phyloP scores from a whole-genome alignment of 2,329 filamentous ascomycete genomes.

The Cercospora canescens region DNA sequence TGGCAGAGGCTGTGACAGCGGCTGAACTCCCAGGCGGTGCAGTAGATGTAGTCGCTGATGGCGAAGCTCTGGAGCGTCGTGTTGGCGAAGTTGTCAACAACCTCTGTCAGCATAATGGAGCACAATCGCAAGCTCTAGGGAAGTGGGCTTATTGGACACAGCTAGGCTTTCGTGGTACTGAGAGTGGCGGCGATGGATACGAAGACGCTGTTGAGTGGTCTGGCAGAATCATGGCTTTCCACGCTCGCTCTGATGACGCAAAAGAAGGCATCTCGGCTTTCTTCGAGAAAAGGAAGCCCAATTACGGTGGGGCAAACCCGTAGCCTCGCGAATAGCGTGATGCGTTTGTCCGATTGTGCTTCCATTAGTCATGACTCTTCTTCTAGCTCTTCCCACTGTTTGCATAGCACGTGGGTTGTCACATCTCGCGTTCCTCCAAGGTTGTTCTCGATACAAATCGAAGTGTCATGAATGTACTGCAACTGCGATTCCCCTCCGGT shows the following conservation, averaged over 20 bases:
- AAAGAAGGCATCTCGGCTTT: constrained; percentile 20
- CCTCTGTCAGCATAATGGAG: constrained; percentile 10
- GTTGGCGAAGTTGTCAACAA: constrained; percentile 12
- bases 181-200: constrained; percentile 19
- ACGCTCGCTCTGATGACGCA: constrained; percentile 18
- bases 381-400: too few species aligned
- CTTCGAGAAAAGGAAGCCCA: constrained; percentile 17
- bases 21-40: constrained; percentile 20
- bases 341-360: background rate
- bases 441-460: too few species aligned
- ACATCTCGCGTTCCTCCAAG: too few species aligned
- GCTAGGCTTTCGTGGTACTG: constrained; percentile 10
- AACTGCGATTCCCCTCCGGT: too few species aligned
- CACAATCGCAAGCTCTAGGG: constrained; percentile 21
- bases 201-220: constrained; percentile 21
- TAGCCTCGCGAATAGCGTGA: background rate
- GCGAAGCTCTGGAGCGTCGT: constrained; percentile 15
- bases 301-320: background rate
- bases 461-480: too few species aligned
- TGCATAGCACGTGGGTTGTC: too few species aligned
- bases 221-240: constrained; percentile 23
- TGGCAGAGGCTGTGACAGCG: constrained; percentile 20
- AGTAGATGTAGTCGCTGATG: constrained; percentile 19
- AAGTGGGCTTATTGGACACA: constrained; percentile 25
- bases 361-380: background rate